Conservation (phyloP, 495 filamentous ascomycete genomes). For the Penicillium lagena region DNA sequence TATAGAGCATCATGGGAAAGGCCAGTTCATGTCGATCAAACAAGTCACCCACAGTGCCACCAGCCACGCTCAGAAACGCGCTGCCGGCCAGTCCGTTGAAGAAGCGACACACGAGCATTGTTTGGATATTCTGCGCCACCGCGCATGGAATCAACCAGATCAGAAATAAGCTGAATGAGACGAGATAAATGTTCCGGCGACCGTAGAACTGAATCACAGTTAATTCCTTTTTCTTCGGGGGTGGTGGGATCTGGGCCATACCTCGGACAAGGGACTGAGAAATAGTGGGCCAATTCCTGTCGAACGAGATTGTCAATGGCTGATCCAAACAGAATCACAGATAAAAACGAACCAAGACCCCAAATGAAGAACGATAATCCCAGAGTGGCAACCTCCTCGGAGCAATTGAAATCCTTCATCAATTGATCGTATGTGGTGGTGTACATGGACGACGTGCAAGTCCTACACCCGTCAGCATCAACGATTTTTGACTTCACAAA, state of each 20-base stretch:
- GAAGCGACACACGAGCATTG: constrained; percentile 78
- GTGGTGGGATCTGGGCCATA: constrained; percentile 8
- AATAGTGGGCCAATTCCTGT: constrained; percentile 67
- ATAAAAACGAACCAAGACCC: constrained; percentile 45
- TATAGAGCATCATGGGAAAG: constrained; percentile 76
- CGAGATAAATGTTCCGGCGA: constrained; percentile 75
- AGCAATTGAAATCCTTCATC: constrained; percentile 64
- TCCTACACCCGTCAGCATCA: constrained; percentile 41
- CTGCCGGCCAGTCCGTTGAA: constrained; percentile 78
- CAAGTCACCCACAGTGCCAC: constrained; percentile 87
- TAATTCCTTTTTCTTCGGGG: not conserved
- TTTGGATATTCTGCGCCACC: constrained; percentile 74
- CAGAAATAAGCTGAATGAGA: constrained; percentile 69
- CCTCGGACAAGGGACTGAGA: constrained; percentile 58
- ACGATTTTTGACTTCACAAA: not conserved
- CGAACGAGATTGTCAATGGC: constrained; percentile 1
- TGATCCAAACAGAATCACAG: constrained; percentile 13
- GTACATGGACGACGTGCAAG: constrained; percentile 84
- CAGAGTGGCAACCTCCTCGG: constrained; percentile 65
- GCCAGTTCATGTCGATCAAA: constrained; percentile 71
- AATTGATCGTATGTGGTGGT: constrained; percentile 82
- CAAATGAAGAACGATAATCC: constrained; percentile 77
- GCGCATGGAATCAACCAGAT: constrained; percentile 88
- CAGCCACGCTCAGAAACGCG: constrained; percentile 85
- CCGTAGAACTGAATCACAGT: constrained; percentile 74